These are phyloP conservation scores for Fusarium coffeatum DNA, from an alignment of 2,329 filamentous ascomycete species.

Conservation along the genomic window DNA sequence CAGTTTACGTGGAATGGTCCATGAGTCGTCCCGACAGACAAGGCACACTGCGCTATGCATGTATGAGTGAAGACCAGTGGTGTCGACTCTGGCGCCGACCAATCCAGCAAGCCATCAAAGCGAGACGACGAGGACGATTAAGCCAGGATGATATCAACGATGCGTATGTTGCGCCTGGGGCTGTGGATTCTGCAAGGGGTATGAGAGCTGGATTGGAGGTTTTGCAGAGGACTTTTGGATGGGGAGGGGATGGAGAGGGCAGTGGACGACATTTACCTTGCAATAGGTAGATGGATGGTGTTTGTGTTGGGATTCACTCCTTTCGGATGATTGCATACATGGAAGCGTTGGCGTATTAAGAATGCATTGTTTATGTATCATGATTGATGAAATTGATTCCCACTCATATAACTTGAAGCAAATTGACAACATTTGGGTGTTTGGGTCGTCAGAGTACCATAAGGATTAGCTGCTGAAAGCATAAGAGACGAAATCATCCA, in stretches of 20 bases:
- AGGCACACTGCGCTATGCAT: constrained; percentile 62
- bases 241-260: constrained; percentile 53
- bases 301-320: constrained; percentile 12
- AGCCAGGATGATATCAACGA: constrained; percentile 67
- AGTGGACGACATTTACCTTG: constrained; percentile 19
- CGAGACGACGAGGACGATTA: constrained; percentile 65
- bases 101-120: constrained; percentile 69
- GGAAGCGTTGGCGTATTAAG: constrained; percentile 29
- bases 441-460: too few species aligned
- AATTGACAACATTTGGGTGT: not conserved
- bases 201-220: constrained; percentile 62
- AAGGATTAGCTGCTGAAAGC: not conserved
- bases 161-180: constrained; percentile 50
- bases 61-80: constrained; percentile 68
- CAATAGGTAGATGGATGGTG: constrained; percentile 2
- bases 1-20: constrained; percentile 70
- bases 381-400: constrained; percentile 28
- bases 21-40: constrained; percentile 46
- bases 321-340: constrained; percentile 14
- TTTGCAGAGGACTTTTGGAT: constrained; percentile 65
- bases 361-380: constrained; percentile 21
- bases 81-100: constrained; percentile 71
- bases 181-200: constrained; percentile 57
- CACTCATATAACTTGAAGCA: constrained; percentile 1
- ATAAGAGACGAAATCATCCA: not conserved